Evolutionary conservation across 768 basidiomycete species (phyloP), one percentile per base, ranked within the genome.

Genomic region (Podaxis carcinomalis): DNA sequence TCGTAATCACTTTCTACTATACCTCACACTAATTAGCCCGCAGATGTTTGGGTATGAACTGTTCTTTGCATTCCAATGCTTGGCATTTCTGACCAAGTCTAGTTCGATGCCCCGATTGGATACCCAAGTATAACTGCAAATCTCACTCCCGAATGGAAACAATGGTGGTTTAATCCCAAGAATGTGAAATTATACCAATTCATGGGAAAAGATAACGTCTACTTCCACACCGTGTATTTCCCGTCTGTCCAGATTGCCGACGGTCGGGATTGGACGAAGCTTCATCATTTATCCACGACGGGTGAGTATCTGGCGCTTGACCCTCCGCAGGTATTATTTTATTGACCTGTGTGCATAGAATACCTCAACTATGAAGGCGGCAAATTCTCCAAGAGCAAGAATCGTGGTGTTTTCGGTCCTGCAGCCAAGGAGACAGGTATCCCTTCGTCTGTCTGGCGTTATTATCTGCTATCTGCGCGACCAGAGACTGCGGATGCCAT

Each of bases 121-220:
- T 99, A 99, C 73, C 88, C 92, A 2, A 97, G 95, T 74, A 98
- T 99, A 64, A 99, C 97, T 1, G 94, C 95, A 56, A 90, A 89
- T 70, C 95, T 95, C 78, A 96, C 93, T 37, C 79, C 89, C 19
- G 89, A 97, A 64, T 99, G 97, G 97, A 86, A 89, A 73, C 82
- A 86, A 72, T 99, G 97, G 97, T 99, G 97, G 97, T 86, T 90
- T 69, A 90, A 95, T 69, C 90, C 89, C 1, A 80, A 92, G 66
- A 81, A 98, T 67, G 95, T 99, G 61, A 81, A 85, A 66, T 78
- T 98, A 54, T 97, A 93, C 77, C 96, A 99, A 74, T 99, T 99
- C 80, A 99, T 99, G 97, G 97, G 97, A 70, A 99, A 99, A 77
- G 96, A 98, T 72, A 98, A 95, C 64, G 93, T 95, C 53, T 98